Percentiles rank a stretch among this genome's conserved stretches.
phyloP scores from a whole-genome alignment of 805 yeast genomes.

The Starmerella potacharoeniae region DNA sequence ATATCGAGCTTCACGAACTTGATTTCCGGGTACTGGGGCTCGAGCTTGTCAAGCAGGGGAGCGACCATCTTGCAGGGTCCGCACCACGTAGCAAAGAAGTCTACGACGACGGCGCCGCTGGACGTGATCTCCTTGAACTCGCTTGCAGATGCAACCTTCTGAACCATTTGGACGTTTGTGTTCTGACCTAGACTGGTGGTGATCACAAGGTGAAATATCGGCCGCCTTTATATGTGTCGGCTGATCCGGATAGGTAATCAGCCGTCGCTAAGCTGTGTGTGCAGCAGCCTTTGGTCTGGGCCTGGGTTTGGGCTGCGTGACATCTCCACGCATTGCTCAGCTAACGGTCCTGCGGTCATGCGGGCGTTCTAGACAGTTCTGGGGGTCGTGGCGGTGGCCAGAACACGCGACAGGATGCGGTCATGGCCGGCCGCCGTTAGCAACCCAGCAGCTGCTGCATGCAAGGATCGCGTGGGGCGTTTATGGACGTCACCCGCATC shows the following conservation, averaged over 20 bases:
- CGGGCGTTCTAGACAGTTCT: neutral
- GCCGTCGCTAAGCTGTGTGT: neutral
- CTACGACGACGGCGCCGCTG: conserved; percentile 76
- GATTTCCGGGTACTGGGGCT: conserved; percentile 46
- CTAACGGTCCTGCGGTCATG: conserved; percentile 2
- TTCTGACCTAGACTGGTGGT: neutral
- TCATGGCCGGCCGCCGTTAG: too few species aligned
- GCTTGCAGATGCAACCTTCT: conserved; percentile 36
- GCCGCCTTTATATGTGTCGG: neutral
- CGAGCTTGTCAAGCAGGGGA: conserved; percentile 67
- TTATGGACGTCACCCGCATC: too few species aligned
- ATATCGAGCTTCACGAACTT: conserved; percentile 86
- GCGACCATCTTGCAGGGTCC: conserved; percentile 98
- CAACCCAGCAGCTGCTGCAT: too few species aligned
- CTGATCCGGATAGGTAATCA: neutral
- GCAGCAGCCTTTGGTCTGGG: conserved; percentile 1
- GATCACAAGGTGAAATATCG: too few species aligned
- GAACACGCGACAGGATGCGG: too few species aligned
- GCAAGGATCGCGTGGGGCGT: too few species aligned
- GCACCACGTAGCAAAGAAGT: conserved; percentile 97
- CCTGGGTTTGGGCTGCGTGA: neutral
- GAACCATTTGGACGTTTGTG: conserved; percentile 37
- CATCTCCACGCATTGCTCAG: neutral
- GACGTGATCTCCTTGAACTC: conserved; percentile 63
- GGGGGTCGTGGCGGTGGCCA: neutral